These are phyloP conservation scores for Sarocladium kiliense DNA, from an alignment of 2,329 filamentous ascomycete species.

Conservation along the genomic window DNA sequence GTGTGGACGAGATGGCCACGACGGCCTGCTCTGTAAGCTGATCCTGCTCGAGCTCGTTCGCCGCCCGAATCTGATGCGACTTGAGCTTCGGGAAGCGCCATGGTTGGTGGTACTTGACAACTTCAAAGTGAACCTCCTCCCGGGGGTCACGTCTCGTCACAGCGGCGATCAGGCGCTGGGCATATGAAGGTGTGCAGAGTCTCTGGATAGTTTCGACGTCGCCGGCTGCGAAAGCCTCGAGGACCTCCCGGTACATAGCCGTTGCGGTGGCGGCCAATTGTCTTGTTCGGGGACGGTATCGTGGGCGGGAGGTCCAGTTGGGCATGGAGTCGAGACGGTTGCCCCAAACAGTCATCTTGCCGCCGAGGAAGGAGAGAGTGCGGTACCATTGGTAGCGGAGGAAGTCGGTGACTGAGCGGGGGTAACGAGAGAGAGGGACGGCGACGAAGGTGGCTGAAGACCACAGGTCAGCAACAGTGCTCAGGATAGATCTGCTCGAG, in stretches of 20 bases:
- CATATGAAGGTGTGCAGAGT: slow-evolving; percentile 51
- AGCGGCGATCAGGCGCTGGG: slow-evolving; percentile 43
- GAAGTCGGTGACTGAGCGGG: slow-evolving; percentile 22
- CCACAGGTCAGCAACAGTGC: not conserved
- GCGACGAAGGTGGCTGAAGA: slow-evolving; percentile 42
- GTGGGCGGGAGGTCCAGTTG: slow-evolving; percentile 24
- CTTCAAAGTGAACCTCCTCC: slow-evolving; percentile 47
- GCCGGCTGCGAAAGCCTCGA: slow-evolving; percentile 54
- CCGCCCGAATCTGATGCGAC: slow-evolving; percentile 46
- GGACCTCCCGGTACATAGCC: slow-evolving; percentile 56
- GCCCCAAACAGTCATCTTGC: slow-evolving; percentile 28
- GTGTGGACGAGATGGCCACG: slow-evolving; percentile 53
- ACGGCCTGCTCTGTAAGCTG: slow-evolving; percentile 45
- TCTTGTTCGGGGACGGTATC: slow-evolving; percentile 36
- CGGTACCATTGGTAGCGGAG: slow-evolving; percentile 32
- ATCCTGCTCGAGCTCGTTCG: slow-evolving; percentile 37
- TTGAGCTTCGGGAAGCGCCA: slow-evolving; percentile 43
- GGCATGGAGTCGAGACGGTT: slow-evolving; percentile 42
- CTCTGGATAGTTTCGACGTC: slow-evolving; percentile 44
- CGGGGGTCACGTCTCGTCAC: slow-evolving; percentile 45
- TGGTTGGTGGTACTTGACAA: slow-evolving; percentile 42
- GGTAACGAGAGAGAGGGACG: slow-evolving; percentile 31
- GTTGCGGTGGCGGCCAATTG: slow-evolving; percentile 48
- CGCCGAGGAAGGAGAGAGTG: slow-evolving; percentile 28
- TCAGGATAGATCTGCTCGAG: not conserved